Conservation (phyloP, 2,329 filamentous ascomycete genomes). For the Cadophora sp. region DNA sequence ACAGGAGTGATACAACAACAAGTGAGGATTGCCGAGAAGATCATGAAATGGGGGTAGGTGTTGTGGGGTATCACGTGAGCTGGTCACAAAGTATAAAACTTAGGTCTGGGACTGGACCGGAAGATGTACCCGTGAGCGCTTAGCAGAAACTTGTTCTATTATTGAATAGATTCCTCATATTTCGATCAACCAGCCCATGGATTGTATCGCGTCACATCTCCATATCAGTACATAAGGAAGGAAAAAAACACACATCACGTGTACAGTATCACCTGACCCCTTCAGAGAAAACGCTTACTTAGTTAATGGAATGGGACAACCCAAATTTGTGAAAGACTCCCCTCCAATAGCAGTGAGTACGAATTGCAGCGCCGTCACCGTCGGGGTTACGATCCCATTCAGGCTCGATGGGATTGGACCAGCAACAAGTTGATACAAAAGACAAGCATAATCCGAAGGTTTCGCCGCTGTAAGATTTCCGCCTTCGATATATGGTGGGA, state of each 20-base stretch:
- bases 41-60: too few relatives aligned
- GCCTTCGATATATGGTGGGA: constrained; percentile 12
- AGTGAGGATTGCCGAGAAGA: too few relatives aligned
- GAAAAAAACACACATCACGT: background rate
- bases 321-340: constrained; percentile 5
- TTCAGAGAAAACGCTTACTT: background rate
- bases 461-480: constrained; percentile 1
- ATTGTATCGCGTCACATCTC: too few relatives aligned
- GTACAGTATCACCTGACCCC: background rate
- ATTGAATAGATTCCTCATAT: too few relatives aligned
- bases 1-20: too few relatives aligned
- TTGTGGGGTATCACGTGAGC: too few relatives aligned
- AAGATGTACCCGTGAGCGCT: too few relatives aligned
- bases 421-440: constrained; percentile 16
- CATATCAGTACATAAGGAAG: background rate
- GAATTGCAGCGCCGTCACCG: constrained; percentile 13
- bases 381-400: constrained; percentile 17
- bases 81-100: too few relatives aligned
- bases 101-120: too few relatives aligned
- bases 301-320: background rate
- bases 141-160: too few relatives aligned
- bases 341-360: constrained; percentile 15
- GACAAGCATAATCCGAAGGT: constrained; percentile 15
- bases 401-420: constrained; percentile 15
- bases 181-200: too few relatives aligned